phyloP scores from a whole-genome alignment of 106 monocot species.

The Apostasia ramifera region DNA sequence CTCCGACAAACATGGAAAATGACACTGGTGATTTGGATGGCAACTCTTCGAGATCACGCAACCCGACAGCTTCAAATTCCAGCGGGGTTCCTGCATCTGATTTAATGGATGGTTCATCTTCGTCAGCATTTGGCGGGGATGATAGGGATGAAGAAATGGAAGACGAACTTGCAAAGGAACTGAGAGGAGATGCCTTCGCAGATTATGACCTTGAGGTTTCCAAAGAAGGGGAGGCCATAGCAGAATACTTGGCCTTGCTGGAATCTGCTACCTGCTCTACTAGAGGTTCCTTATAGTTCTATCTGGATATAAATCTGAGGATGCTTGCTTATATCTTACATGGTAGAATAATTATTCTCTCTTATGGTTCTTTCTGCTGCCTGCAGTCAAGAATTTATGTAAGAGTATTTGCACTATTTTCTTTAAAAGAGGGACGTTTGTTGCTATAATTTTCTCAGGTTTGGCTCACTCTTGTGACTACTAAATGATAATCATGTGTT shows the following conservation, averaged over 20 bases:
- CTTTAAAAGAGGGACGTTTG: too few relatives aligned
- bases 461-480: too few relatives aligned
- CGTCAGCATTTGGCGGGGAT: neutral
- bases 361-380: too few relatives aligned
- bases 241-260: conserved; percentile 65
- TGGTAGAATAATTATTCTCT: too few relatives aligned
- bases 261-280: conserved; percentile 26
- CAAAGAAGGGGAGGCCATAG: conserved; percentile 77
- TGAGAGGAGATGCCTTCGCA: conserved; percentile 63
- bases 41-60: too few relatives aligned
- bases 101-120: neutral
- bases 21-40: neutral
- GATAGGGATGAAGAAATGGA: conserved; percentile 77
- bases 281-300: neutral
- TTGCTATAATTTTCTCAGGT: too few relatives aligned
- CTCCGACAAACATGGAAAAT: neutral
- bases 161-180: conserved; percentile 50
- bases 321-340: too few relatives aligned
- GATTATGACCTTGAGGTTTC: conserved; percentile 82
- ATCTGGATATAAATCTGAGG: too few relatives aligned
- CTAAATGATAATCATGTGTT: too few relatives aligned
- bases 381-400: too few relatives aligned
- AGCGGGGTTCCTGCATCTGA: neutral
- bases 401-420: too few relatives aligned
- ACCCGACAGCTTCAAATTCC: too few relatives aligned